These are phyloP conservation scores for Claviceps pusilla DNA, from an alignment of 2,329 filamentous ascomycete genomes.

Conservation along the genomic window DNA sequence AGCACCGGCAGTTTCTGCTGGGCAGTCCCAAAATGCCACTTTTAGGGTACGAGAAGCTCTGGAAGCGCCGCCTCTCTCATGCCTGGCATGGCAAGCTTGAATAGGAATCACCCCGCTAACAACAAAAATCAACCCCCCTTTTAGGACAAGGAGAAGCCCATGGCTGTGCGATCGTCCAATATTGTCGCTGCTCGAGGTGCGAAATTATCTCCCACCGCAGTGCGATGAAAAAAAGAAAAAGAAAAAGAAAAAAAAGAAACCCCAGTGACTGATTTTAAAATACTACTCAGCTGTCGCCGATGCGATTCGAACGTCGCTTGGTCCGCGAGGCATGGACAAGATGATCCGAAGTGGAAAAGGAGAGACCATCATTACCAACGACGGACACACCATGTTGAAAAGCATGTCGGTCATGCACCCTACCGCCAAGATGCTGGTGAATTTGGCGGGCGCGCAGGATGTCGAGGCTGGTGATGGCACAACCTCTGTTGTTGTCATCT, in stretches of 20 bases:
- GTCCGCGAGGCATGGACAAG: constrained; percentile 96
- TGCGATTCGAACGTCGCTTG: constrained; percentile 90
- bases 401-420: constrained; percentile 99
- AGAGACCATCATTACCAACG: constrained; percentile 98
- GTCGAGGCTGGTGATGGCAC: constrained; percentile 97
- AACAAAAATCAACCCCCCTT: constrained; percentile 6
- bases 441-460: constrained; percentile 92
- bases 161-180: constrained; percentile 89
- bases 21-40: constrained; percentile 34
- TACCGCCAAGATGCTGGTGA: constrained; percentile 98
- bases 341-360: constrained; percentile 97
- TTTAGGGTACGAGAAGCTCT: constrained; percentile 36
- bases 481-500: constrained; percentile 95
- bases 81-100: constrained; percentile 10
- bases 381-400: constrained; percentile 97
- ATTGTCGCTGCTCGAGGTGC: constrained; percentile 91
- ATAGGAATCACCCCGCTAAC: constrained; percentile 22
- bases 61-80: constrained; percentile 4
- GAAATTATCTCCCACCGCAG: constrained; percentile 8
- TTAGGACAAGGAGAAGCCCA: constrained; percentile 90
- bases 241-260: too few species aligned
- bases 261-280: constrained; percentile 2
- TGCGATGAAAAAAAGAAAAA: background rate
- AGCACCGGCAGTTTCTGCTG: constrained; percentile 24
- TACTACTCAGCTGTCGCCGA: constrained; percentile 66